phyloP scores from a whole-genome alignment of 257 asterid genomes.

The Osmanthus fragrans region DNA sequence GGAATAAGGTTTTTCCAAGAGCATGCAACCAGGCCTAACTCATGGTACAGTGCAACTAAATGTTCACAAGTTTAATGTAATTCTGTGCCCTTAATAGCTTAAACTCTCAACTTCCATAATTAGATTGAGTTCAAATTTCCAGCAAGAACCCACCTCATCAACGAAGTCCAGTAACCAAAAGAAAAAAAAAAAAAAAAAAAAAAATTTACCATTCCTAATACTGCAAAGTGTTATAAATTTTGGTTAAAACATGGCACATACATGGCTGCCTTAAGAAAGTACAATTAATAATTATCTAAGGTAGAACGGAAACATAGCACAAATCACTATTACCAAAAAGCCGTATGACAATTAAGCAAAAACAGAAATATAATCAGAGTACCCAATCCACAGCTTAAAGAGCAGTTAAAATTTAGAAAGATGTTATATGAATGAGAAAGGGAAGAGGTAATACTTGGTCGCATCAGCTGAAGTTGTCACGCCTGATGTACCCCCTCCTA shows the following conservation, averaged over 20 bases:
- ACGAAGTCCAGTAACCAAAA: neutral
- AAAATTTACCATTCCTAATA: neutral
- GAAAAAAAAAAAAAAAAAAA: neutral
- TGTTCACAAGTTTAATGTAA: neutral
- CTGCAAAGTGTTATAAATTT: neutral
- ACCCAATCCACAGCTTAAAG: neutral
- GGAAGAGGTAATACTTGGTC: constrained; percentile 65
- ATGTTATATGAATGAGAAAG: neutral
- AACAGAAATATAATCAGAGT: constrained; percentile 11
- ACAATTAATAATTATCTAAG: neutral
- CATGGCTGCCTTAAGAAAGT: neutral
- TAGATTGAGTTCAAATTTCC: neutral
- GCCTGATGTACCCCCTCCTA: constrained; percentile 44
- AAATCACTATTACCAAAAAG: neutral
- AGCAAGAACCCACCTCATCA: neutral
- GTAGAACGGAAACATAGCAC: neutral
- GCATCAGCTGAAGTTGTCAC: constrained; percentile 68
- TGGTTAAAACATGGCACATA: neutral
- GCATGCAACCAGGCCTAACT: neutral
- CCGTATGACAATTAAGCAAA: neutral
- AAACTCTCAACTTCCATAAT: neutral
- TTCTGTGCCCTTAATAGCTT: neutral
- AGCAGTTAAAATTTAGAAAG: constrained; percentile 9
- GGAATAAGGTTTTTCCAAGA: neutral
- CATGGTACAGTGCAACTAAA: neutral